Percentiles rank a stretch among this genome's conserved stretches.
These are phyloP conservation scores for Apocynum venetum DNA, from an alignment of 257 asterid species.

Conservation along the genomic window DNA sequence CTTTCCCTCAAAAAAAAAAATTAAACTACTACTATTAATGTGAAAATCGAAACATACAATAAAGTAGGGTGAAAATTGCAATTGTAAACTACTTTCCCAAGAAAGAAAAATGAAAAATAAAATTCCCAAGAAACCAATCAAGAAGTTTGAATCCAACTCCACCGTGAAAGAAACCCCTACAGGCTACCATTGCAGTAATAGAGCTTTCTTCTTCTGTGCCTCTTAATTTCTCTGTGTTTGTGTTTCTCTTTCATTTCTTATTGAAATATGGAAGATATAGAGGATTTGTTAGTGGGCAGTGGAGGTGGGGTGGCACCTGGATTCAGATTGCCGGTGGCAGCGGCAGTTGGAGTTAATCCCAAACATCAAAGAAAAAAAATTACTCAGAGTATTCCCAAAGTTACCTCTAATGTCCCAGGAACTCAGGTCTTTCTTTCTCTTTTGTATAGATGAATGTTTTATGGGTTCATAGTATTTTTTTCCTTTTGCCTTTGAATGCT, in stretches of 20 bases:
- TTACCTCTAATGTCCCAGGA: constrained; percentile 63
- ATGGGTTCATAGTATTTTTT: background rate
- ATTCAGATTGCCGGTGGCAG: constrained; percentile 52
- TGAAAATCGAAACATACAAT: too few species aligned
- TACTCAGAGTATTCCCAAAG: constrained; percentile 14
- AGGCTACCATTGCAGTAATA: background rate
- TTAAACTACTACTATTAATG: too few species aligned
- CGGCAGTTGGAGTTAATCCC: constrained; percentile 62
- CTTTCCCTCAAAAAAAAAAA: too few species aligned
- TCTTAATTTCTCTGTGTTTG: background rate
- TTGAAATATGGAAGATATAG: constrained; percentile 69
- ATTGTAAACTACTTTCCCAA: too few species aligned
- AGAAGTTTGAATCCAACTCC: background rate
- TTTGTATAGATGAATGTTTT: background rate
- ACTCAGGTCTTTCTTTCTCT: constrained; percentile 55
- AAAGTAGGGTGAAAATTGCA: too few species aligned
- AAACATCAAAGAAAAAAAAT: constrained; percentile 37
- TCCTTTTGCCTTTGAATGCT: background rate
- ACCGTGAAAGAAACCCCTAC: background rate
- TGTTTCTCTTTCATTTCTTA: background rate
- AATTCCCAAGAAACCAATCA: too few species aligned
- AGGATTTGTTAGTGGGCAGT: constrained; percentile 61
- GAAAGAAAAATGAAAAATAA: too few species aligned
- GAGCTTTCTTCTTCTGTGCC: background rate
- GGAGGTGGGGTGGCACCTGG: constrained; percentile 74